These are phyloP conservation scores for Rhytidiadelphus loreus DNA, from an alignment of 225 moss, liverwort and hornwort genomes.

Conservation along the genomic window DNA sequence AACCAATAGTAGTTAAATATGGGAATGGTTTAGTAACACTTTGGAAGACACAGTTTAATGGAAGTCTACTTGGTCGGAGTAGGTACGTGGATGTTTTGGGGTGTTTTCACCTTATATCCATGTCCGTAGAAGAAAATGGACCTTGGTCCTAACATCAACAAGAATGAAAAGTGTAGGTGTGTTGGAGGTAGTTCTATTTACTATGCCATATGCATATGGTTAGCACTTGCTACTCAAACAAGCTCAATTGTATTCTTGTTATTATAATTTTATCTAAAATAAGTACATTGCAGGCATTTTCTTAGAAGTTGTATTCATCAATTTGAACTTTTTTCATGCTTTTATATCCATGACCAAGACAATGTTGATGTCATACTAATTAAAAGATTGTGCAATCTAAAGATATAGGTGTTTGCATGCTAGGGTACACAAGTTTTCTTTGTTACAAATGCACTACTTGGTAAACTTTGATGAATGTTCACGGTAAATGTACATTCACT, in stretches of 20 bases:
- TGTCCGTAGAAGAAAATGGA: background rate
- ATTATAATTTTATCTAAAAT: background rate
- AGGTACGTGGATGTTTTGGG: rapidly evolving
- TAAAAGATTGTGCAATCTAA: background rate
- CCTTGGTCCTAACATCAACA: rapidly evolving
- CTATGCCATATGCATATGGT: background rate
- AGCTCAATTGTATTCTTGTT: background rate
- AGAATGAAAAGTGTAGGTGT: background rate
- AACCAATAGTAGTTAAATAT: rapidly evolving
- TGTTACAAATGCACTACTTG: background rate
- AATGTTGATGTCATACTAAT: background rate
- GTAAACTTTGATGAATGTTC: background rate
- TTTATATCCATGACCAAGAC: background rate
- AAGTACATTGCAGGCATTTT: rapidly evolving
- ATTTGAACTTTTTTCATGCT: background rate
- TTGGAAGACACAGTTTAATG: background rate
- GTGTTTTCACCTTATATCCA: background rate
- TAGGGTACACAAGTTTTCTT: background rate
- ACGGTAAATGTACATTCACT: background rate
- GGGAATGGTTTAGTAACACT: background rate
- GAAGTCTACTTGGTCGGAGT: background rate
- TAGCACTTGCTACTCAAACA: background rate
- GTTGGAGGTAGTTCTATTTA: background rate
- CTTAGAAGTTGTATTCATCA: background rate
- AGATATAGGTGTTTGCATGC: too few relatives aligned